Base-by-base conservation (phyloP, 176 grass and related monocot species). In the Neostapfia colusana region DNA sequence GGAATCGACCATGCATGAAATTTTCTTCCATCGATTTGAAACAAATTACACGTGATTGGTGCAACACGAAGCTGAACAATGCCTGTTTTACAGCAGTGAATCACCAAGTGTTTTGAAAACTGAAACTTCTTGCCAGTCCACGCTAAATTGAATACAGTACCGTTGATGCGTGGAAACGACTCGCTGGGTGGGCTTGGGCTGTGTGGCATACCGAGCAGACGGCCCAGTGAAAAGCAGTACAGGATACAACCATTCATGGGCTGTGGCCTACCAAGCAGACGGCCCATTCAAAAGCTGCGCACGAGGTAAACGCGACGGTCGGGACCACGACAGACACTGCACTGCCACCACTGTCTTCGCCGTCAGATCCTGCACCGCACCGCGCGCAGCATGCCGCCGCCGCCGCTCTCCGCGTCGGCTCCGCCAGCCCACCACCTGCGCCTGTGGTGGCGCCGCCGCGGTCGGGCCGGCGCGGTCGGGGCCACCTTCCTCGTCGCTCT, bases 361-460 rank as follows among this genome's bases (percentile, higher is more conserved):
- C 59, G 70, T 34, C 85, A 65, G 79, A 82, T 82, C 79, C 73
- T 17, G n/a, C 65, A 16, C 54, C 43, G 68, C 69, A 35, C 35
- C 59, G 20, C 36, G 60, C 44, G 14, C 25, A 15, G 49, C 50
- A 77, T 76, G 70, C n/a, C 81, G 53, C 44, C 69, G 56, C 70
- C 80, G 26, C 23, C 51, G n/a, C 44, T 46, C 15, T 40, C 48
- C 48, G 17, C 17, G 51, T 21, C 81, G 13, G 82, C 78, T 3
- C 69, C 78, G 69, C 16, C 63, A 21, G 64, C 49, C 67, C 86
- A 82, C 80, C 77, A 57, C 37, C 48, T 91, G 46, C 89, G 67
- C 56, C 88, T 93, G 21, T 81, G 82, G 79, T 89, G 88, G 86
- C 80, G 88, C 74, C 75, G 84, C 51, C 74, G 86, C 42, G 82